Evolutionary conservation across 176 grass and related monocot genomes (phyloP).

Genomic region (Triticum turgidum): DNA sequence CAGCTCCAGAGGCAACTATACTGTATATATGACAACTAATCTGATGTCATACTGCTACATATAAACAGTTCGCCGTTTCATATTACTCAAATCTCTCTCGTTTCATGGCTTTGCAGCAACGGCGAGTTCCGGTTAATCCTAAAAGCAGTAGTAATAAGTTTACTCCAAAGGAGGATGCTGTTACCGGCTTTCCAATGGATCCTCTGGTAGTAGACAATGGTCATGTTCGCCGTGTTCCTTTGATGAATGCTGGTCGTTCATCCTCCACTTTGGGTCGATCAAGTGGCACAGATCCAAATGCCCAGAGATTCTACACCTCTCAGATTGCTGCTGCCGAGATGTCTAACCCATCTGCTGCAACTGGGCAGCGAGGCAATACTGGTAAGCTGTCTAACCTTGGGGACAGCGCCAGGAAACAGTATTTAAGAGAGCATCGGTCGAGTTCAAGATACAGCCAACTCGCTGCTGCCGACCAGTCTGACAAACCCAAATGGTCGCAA

Average conservation of each 20-base stretch:
- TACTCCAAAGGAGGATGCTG: conserved; percentile 70
- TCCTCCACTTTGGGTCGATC: conserved; percentile 63
- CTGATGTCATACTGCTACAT: not conserved
- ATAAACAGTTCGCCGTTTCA: conserved; percentile 9
- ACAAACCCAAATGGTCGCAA: conserved; percentile 59
- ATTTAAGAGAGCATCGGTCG: conserved; percentile 55
- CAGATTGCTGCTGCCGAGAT: conserved; percentile 54
- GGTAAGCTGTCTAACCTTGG: conserved; percentile 72
- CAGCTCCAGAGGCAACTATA: not conserved
- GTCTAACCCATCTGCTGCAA: conserved; percentile 45
- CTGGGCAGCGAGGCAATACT: conserved; percentile 56
- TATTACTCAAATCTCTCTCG: conserved; percentile 20
- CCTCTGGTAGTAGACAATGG: conserved; percentile 62
- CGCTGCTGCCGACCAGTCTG: conserved; percentile 43
- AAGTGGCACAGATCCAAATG: conserved; percentile 50
- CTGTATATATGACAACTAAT: not conserved
- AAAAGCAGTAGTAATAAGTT: conserved; percentile 71
- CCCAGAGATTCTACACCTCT: conserved; percentile 51
- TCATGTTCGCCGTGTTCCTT: conserved; percentile 50
- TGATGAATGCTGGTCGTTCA: conserved; percentile 71
- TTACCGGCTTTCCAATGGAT: conserved; percentile 69
- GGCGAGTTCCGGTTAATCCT: conserved; percentile 60
- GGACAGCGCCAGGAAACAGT: conserved; percentile 51
- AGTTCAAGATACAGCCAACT: conserved; percentile 68
- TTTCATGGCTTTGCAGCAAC: conserved; percentile 47